Conservation (phyloP, 1,284 basidiomycete species). For the Puccinia triticina region DNA sequence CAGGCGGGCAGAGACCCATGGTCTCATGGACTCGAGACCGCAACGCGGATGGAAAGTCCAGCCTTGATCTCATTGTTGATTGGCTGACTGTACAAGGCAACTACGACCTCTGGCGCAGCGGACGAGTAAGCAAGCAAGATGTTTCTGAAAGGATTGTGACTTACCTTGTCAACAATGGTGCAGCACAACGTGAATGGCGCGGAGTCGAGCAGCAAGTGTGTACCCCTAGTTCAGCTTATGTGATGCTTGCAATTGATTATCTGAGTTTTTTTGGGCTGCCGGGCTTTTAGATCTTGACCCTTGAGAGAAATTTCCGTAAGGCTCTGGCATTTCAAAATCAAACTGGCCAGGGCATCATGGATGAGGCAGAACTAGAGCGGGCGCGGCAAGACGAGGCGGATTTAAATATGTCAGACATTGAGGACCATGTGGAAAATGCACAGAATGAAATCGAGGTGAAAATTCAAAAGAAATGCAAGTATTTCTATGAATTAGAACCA, state of each 20-base stretch:
- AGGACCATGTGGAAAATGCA: not conserved
- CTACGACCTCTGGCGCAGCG: no score
- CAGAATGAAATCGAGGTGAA: not conserved
- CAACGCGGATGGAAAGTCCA: not conserved
- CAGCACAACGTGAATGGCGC: not conserved
- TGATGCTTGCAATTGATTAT: no score
- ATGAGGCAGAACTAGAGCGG: not conserved
- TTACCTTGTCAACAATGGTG: not conserved
- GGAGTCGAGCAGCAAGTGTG: no score
- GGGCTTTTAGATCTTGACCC: not conserved
- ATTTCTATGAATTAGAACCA: not conserved
- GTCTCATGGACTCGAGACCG: not conserved
- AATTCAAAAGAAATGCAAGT: slow-evolving; percentile 1
- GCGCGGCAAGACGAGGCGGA: not conserved
- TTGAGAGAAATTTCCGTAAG: not conserved
- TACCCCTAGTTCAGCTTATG: no score
- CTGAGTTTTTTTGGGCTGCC: no score
- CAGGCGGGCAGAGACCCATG: not conserved
- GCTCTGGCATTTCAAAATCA: not conserved
- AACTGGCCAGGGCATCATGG: slow-evolving; percentile 10
- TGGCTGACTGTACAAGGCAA: no score
- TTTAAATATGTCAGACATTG: no score
- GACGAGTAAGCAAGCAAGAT: no score
- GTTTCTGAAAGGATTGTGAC: not conserved
- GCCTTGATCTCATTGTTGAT: no score